These are phyloP conservation scores for Crithidia bombi DNA, from an alignment of 208 protist genomes.

Conservation along the genomic window DNA sequence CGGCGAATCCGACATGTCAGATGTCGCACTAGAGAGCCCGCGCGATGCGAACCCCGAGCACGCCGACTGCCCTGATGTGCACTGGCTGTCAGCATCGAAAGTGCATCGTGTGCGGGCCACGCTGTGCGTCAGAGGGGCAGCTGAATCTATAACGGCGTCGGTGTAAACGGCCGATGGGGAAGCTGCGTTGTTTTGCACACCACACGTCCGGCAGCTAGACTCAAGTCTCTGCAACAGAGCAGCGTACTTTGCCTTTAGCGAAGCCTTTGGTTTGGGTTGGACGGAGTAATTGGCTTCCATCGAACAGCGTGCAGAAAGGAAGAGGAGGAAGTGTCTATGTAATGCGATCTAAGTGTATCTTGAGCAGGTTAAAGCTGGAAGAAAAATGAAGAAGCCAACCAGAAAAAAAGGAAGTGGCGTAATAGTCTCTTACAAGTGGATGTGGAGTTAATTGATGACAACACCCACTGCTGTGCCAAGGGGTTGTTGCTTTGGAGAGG, in stretches of 20 bases:
- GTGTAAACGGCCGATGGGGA: background rate
- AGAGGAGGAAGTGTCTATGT: background rate
- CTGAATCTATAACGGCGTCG: background rate
- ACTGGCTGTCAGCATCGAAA: background rate
- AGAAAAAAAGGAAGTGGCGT: too few species aligned
- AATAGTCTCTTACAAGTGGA: too few species aligned
- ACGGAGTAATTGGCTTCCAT: background rate
- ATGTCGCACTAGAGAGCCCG: background rate
- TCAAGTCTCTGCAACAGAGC: slow-evolving; percentile 4
- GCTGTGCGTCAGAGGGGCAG: background rate
- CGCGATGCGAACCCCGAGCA: background rate
- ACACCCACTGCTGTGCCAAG: too few species aligned
- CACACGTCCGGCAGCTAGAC: background rate
- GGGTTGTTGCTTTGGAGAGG: too few species aligned
- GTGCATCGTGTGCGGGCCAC: background rate
- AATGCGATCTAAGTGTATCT: too few species aligned
- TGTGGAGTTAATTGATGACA: too few species aligned
- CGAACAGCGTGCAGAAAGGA: background rate
- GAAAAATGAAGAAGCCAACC: too few species aligned
- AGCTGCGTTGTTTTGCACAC: background rate
- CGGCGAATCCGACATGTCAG: background rate
- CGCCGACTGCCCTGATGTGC: background rate
- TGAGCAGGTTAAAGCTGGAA: too few species aligned
- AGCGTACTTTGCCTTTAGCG: background rate
- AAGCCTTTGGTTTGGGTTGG: background rate